phyloP scores from a whole-genome alignment of 2,329 filamentous ascomycete genomes.

The Pseudodiploospora longispora region DNA sequence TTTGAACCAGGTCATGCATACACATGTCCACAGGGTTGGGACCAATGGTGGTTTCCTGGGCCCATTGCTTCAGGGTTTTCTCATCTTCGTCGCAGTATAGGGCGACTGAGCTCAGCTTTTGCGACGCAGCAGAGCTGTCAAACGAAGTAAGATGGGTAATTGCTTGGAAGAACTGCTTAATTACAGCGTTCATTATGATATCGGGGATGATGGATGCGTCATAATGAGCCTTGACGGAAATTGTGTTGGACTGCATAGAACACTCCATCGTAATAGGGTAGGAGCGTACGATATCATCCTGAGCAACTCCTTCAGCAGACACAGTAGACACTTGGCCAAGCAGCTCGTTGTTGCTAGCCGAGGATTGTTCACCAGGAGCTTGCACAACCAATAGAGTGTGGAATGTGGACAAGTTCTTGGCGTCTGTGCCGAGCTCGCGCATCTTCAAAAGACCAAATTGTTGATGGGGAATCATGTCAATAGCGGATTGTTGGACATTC shows the following conservation, averaged over 20 bases:
- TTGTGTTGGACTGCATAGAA: neutral
- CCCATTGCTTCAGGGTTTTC: too few relatives aligned
- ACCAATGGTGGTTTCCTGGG: too few relatives aligned
- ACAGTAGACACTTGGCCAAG: neutral
- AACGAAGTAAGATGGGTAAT: too few relatives aligned
- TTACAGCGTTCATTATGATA: too few relatives aligned
- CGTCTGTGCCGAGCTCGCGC: neutral
- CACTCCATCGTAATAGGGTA: conserved; percentile 4
- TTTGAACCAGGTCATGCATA: neutral
- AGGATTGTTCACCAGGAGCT: neutral
- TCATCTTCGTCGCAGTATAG: too few relatives aligned
- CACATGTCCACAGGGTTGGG: too few relatives aligned
- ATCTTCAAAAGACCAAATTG: conserved; percentile 4
- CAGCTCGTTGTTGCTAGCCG: neutral
- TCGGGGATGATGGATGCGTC: neutral
- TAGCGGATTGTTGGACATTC: neutral
- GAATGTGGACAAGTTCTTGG: conserved; percentile 1
- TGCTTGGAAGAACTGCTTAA: too few relatives aligned
- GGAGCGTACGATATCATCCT: neutral
- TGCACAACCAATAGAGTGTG: conserved; percentile 2
- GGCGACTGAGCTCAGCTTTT: too few relatives aligned
- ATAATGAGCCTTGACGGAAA: neutral
- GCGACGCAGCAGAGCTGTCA: too few relatives aligned
- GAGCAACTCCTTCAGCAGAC: neutral
- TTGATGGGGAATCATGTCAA: conserved; percentile 1